phyloP scores from a whole-genome alignment of 2,329 filamentous ascomycete genomes.

The Epichloe coenophiala region DNA sequence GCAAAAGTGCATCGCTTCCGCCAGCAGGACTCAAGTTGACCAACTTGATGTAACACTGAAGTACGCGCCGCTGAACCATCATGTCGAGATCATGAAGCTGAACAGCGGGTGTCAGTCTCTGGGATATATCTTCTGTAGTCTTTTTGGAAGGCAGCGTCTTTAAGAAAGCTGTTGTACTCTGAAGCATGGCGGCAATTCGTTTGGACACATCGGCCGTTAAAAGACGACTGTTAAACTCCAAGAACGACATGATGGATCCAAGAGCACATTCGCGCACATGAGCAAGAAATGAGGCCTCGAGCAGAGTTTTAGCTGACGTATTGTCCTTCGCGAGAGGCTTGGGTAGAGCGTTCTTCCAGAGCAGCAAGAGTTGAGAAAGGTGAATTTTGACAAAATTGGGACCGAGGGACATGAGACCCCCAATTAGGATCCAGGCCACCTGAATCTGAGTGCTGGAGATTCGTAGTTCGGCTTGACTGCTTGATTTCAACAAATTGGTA shows the following conservation, averaged over 20 bases:
- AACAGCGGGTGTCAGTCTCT: constrained; percentile 70
- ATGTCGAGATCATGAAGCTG: constrained; percentile 83
- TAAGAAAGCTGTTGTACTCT: constrained; percentile 86
- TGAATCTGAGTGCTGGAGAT: constrained; percentile 92
- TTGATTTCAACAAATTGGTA: constrained; percentile 82
- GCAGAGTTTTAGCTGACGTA: constrained; percentile 63
- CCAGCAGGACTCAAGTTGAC: constrained; percentile 78
- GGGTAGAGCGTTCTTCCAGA: constrained; percentile 96
- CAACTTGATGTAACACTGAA: constrained; percentile 89
- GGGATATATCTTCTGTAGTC: constrained; percentile 71
- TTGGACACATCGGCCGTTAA: constrained; percentile 91
- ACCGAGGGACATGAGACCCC: constrained; percentile 88
- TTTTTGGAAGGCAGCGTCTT: constrained; percentile 73
- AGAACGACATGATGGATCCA: constrained; percentile 79
- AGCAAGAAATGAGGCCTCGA: constrained; percentile 85
- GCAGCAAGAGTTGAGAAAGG: constrained; percentile 75
- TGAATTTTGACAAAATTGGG: constrained; percentile 99
- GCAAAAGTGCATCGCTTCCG: constrained; percentile 71
- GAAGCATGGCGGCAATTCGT: constrained; percentile 82
- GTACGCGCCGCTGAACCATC: constrained; percentile 83
- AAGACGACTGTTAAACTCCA: constrained; percentile 84
- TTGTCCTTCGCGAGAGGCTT: constrained; percentile 92
- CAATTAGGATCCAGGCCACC: constrained; percentile 94
- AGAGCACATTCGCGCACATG: constrained; percentile 92
- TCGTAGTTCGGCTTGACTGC: constrained; percentile 77